Percentiles rank a stretch among this genome's conserved stretches.
Conservation (phyloP, 108 stramenopile genomes). For the Epipyxis sp. region DNA sequence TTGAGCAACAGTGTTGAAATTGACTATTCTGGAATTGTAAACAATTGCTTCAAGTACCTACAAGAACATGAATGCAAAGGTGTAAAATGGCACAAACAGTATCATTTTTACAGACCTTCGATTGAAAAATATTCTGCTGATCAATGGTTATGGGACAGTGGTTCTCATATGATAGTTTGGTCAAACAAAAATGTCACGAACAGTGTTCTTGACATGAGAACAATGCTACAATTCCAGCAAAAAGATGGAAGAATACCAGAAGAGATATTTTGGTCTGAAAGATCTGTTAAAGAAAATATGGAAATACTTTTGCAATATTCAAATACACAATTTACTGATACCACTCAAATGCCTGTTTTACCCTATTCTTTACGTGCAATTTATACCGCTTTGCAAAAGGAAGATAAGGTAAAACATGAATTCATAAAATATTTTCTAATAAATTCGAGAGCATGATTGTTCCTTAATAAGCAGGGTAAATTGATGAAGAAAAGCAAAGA, state of each 20-base stretch:
- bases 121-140: constrained; percentile 12
- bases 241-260: constrained; percentile 16
- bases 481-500: no score
- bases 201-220: neutral
- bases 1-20: no score
- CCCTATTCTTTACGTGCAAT: constrained; percentile 24
- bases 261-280: neutral
- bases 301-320: constrained; percentile 3
- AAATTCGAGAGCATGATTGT: no score
- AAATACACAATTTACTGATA: constrained; percentile 16
- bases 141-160: constrained; percentile 23
- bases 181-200: constrained; percentile 9
- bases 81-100: neutral
- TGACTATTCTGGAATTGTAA: no score
- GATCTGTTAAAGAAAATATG: neutral
- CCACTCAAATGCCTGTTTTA: constrained; percentile 22
- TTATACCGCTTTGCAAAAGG: neutral
- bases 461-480: no score
- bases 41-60: constrained; percentile 1
- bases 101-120: constrained; percentile 14
- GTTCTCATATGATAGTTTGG: constrained; percentile 19
- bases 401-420: no score
- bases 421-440: no score
- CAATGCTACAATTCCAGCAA: constrained; percentile 29
- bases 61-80: constrained; percentile 12